phyloP scores from a whole-genome alignment of 2,329 filamentous ascomycete species.

The Sclerotinia glacialis region DNA sequence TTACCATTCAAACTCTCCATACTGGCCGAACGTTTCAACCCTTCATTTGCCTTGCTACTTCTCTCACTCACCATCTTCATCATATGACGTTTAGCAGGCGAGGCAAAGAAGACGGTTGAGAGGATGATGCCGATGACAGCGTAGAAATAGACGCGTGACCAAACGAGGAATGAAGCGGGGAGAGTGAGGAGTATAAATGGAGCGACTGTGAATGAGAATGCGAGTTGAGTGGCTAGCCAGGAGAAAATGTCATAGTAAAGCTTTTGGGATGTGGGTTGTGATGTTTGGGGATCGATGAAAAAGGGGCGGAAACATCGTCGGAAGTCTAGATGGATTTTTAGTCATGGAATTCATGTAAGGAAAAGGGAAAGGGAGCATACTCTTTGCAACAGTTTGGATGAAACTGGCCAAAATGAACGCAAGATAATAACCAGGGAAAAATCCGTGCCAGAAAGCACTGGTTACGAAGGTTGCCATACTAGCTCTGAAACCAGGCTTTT shows the following conservation, averaged over 20 bases:
- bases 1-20: conserved; percentile 55
- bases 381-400: conserved; percentile 90
- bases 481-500: conserved; percentile 93
- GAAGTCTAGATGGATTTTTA: conserved; percentile 58
- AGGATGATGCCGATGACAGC: conserved; percentile 63
- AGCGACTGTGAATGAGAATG: conserved; percentile 76
- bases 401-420: conserved; percentile 87
- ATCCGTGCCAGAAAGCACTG: conserved; percentile 96
- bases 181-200: conserved; percentile 85
- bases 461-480: conserved; percentile 92
- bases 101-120: conserved; percentile 73
- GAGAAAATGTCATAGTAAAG: conserved; percentile 81
- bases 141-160: conserved; percentile 89
- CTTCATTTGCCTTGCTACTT: conserved; percentile 43
- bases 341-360: not conserved
- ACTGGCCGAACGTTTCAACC: conserved; percentile 51
- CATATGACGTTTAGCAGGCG: conserved; percentile 66
- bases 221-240: conserved; percentile 73
- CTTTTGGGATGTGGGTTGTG: conserved; percentile 67
- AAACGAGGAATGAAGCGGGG: conserved; percentile 67
- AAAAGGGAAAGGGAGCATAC: conserved; percentile 51
- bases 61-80: conserved; percentile 58
- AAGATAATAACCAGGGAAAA: conserved; percentile 95
- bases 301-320: conserved; percentile 88
- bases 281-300: conserved; percentile 78